Evolutionary conservation across 2,329 filamentous ascomycete genomes (phyloP), one percentile per base, ranked within the genome.

Genomic region (Macrophomina pseudophaseolina): DNA sequence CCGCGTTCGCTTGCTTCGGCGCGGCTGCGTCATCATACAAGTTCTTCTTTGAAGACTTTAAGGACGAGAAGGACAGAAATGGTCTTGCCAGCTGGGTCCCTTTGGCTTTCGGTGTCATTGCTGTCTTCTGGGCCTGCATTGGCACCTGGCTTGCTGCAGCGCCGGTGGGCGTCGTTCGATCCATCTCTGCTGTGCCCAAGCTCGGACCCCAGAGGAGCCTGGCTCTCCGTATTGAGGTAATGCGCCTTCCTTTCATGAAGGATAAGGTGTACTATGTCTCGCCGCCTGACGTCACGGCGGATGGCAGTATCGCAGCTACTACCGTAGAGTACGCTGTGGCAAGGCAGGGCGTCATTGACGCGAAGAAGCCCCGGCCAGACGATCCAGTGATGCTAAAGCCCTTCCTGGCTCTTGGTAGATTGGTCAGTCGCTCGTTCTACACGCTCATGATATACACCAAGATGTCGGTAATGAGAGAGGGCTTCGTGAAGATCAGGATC

Each of bases 381-480:
- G 60, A 64, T 18, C 60, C 60, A 7, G 11, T 51, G 52, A 6
- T 49, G 2, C 40, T 49, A 30, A 49, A 58, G 18, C 64, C 52
- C 4, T 59, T 59, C n/a, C 35, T 59, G 14, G 53, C 42, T 1
- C 14, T 51, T 14, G 52, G 64, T 11, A 59, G 64, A 52, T 32
- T 12, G 38, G 30, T 65, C 28, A 56, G 49, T 48, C 28, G 60
- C 23, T 42, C 35, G 12, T 6, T 64, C 8, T 64, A 64, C 23
- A 52, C 12, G 4, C 28, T 64, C 9, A 64, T 64, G 60, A 64
- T 52, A 11, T 64, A 53, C 23, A 64, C 60, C 23, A 64, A 64
- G 48, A 64, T 64, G 60, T 52, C 49, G 8, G 35, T 53, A 6
- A 53, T 64, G 60, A 64, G 60, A 33, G 48, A 64, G 51, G 60